phyloP scores from a whole-genome alignment of 257 asterid genomes.

The Nicotiana sylvestris region DNA sequence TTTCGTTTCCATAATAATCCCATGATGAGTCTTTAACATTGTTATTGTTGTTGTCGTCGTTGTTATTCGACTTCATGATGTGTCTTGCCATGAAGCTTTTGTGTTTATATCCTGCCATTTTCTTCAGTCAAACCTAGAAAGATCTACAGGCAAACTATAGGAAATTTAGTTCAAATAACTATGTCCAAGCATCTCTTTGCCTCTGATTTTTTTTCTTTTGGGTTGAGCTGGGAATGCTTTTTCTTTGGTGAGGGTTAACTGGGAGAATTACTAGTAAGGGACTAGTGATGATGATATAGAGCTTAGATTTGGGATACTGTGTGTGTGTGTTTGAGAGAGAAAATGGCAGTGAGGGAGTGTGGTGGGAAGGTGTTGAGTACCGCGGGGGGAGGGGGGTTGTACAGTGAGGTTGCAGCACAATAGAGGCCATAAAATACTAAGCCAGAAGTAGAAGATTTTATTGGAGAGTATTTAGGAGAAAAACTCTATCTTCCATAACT shows the following conservation, averaged over 20 bases:
- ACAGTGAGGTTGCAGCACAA: neutral
- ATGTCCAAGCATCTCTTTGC: neutral
- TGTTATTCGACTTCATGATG: neutral
- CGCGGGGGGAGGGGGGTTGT: neutral
- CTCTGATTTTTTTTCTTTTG: neutral
- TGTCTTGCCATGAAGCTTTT: neutral
- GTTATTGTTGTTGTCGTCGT: neutral
- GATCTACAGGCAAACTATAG: neutral
- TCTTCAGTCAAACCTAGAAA: neutral
- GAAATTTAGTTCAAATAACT: neutral
- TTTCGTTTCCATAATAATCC: constrained; percentile 28
- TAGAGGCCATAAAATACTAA: constrained; percentile 32
- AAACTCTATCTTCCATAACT: constrained; percentile 35
- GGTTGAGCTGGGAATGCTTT: neutral
- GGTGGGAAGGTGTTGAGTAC: neutral
- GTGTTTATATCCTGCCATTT: neutral
- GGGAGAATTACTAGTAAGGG: neutral
- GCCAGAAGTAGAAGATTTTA: constrained; percentile 27
- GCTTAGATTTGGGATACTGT: neutral
- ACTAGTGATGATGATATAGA: neutral
- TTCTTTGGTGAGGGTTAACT: neutral
- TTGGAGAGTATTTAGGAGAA: constrained; percentile 47
- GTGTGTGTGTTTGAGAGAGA: neutral
- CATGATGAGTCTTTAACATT: constrained; percentile 29
- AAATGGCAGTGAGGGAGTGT: neutral